These are phyloP conservation scores for Backusella circina DNA, from an alignment of 192 early-diverging fungal genomes.

Conservation along the genomic window DNA sequence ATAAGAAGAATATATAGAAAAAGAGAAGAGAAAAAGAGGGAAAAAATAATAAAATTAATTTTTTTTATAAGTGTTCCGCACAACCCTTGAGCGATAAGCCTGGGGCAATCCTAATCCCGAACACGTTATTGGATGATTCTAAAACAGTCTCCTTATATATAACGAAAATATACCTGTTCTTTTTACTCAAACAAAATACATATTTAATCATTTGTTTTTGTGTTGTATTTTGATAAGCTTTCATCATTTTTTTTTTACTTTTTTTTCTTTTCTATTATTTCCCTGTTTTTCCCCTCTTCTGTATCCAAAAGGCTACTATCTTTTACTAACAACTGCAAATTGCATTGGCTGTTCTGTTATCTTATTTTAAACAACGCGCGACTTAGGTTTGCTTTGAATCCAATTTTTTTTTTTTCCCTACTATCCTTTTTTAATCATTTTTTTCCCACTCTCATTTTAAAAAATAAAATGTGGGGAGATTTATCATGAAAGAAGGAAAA, in stretches of 20 bases:
- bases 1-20: neutral
- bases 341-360: neutral
- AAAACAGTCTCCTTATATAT: neutral
- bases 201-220: neutral
- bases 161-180: neutral
- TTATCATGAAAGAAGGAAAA: neutral
- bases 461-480: neutral
- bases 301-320: neutral
- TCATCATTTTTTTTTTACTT: neutral
- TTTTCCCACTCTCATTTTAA: neutral
- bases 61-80: neutral
- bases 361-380: neutral
- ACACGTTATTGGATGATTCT: neutral
- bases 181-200: neutral
- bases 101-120: neutral
- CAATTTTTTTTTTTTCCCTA: neutral
- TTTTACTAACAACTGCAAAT: neutral
- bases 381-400: neutral
- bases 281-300: neutral
- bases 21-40: neutral
- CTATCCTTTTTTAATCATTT: neutral
- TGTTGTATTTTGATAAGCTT: too few species aligned
- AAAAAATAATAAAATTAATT: neutral
- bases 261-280: neutral
- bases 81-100: neutral